Evolutionary conservation across 139 green algal species (phyloP), one percentile per base, ranked within the genome.

Genomic region (Ostreobium quekettii): DNA sequence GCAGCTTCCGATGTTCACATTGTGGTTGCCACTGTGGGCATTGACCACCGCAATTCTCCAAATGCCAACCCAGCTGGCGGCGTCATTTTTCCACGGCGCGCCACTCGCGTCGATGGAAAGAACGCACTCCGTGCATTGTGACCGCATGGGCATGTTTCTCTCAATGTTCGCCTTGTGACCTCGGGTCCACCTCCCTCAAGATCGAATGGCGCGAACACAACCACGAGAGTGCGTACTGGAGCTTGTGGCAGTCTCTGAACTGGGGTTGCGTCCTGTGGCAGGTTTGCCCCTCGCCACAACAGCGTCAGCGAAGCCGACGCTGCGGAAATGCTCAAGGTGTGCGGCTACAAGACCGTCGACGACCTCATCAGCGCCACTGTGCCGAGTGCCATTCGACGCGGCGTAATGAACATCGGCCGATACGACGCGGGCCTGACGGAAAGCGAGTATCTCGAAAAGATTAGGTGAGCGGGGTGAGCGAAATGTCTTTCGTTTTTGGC

Each of bases 201-300:
- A n/a, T n/a, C n/a, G n/a, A n/a, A n/a, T n/a, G n/a, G n/a, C n/a
- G n/a, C n/a, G n/a, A n/a, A n/a, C 11, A 3, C 19, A 37, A 15
- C 8, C 46, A 11, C 31, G 15, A 24, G 19, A 36, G 24, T 64
- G 46, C 11, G 4, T 64, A 19, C 3, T 42, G 28, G 22, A 36
- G 72, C 31, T 60, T 29, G 24, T 53, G 4, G 67, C 1, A 36
- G n/a, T 49, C 68, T 19, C 39, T 46, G 1, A 15, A 46, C 5
- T 24, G 30, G 36, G n/a, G n/a, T n/a, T n/a, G n/a, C n/a, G n/a
- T n/a, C 35, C 4, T 66, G 33, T 24, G 59, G 39, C 83, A 97
- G 89, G 31, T 99, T 99, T 81, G 87, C 83, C 32, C 90, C 91
- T 1, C 81, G 95, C 36, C 95, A 99, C 77, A 99, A 98, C 88